These are phyloP conservation scores for Aureobasidium sp. DNA, from an alignment of 2,329 filamentous ascomycete species.

Conservation along the genomic window DNA sequence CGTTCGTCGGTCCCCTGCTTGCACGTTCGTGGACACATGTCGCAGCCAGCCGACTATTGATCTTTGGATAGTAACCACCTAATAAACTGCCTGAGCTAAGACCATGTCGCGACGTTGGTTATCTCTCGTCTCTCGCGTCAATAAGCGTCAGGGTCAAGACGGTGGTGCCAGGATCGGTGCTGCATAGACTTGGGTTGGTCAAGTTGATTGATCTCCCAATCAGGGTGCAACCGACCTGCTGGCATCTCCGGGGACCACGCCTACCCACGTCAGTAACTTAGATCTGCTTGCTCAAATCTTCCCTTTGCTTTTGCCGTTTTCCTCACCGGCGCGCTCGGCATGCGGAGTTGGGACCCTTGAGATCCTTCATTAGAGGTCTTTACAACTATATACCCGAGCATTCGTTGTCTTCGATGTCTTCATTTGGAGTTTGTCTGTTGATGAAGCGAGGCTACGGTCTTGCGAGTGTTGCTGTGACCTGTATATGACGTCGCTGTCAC, in stretches of 20 bases:
- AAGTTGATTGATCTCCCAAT: neutral
- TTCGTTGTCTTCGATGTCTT: neutral
- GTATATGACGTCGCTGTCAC: neutral
- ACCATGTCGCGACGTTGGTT: neutral
- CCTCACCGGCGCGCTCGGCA: neutral
- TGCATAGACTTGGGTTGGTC: neutral
- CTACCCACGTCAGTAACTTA: neutral
- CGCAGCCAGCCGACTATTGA: constrained; percentile 2
- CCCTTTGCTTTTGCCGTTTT: constrained; percentile 1
- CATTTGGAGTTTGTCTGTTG: neutral
- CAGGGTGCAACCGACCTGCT: neutral
- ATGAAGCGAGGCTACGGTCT: neutral
- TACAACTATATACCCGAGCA: neutral
- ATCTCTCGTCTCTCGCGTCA: neutral
- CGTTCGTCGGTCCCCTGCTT: neutral
- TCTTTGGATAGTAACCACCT: neutral
- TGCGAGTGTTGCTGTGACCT: neutral
- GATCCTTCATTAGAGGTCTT: neutral
- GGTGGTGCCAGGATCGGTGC: neutral
- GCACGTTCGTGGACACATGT: neutral
- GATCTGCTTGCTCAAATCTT: constrained; percentile 1
- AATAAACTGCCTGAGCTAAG: neutral
- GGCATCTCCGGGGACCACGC: neutral
- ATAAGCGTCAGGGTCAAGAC: neutral
- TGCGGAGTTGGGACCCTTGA: neutral